Evolutionary conservation across 371 early-diverging fungal species (phyloP), one percentile per base, ranked within the genome.

Genomic region (Caulochytrium protostelioides): DNA sequence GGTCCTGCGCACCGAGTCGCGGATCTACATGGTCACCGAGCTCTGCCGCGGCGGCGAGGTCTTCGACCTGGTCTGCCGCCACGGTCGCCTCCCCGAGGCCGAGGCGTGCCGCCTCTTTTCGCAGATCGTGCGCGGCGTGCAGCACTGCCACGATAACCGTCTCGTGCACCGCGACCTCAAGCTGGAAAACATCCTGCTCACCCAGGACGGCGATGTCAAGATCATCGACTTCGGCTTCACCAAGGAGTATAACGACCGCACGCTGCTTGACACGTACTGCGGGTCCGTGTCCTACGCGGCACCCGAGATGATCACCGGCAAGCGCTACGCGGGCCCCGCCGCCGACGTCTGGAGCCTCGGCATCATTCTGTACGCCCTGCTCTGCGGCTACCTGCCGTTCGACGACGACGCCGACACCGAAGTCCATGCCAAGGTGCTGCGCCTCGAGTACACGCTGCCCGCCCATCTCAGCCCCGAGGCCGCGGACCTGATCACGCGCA

Each of bases 191-290:
- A 71, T 84, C 28, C 48, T 84, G 23, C 54, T 84, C 28, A 79
- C 74, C 42, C 50, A 62, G 20, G 60, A 79, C 32, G 53, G 72
- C 41, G 65, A 73, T 35, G 64, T 76, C 44, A 86, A 83, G 47
- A 55, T 86, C 26, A 74, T 75, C 32, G 87, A 86, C 55, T 83
- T 86, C 62, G 87, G 87, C 14, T 83, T 86, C 58, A 79, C 82
- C n/a, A 59, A 76, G 8, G 65, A 70, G 32, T 65, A 62, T 20
- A 49, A 41, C 7, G 72, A 76, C 20, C 53, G 58, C 27, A 71
- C 68, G 40, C 50, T 77, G 22, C 56, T 83, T 13, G 84, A 83
- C 41, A 77, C 80, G 1, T 79, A 75, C 50, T 84, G 85, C 49
- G 85, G 85, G 0, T 77, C 79, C 22, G 59, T 70, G 2, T 77